Evolutionary conservation across 2,329 filamentous ascomycete genomes (phyloP), one percentile per base, ranked within the genome.

Genomic region (Ophiosphaerella narmari): DNA sequence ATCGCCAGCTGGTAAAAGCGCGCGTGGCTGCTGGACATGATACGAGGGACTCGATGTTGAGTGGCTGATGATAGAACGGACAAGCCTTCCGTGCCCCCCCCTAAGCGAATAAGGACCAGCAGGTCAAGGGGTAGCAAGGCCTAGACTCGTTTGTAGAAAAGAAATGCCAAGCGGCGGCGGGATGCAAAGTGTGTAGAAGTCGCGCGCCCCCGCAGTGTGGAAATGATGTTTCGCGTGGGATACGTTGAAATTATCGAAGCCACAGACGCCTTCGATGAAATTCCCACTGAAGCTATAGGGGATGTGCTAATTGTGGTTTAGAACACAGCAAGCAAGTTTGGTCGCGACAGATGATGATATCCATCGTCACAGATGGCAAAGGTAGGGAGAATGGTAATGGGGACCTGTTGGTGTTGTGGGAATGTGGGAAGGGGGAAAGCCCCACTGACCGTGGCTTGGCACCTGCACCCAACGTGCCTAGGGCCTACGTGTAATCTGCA

Each of bases 21-120:
- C 49, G 53, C 48, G 54, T 56, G 57, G 55, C 57, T 58, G 48
- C 13, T 16, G 24, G 34, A 40, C 34, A 33, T 38, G 39, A 61
- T 46, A 14, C 2, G 31, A 24, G 13, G 39, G 2, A 33, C 35
- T 23, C 50, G 45, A 48, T 52, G 45, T 52, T 55, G 52, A 56
- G 45, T 57, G 50, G 57, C 50, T 43, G 39, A 44, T 54, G 46
- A 39, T 14, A 14, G 33, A 18, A 38, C 26, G 36, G 21, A 39
- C 49, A 23, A 46, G 43, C 13, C 35, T 35, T 23, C 29, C 33
- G 39, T 16, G 8, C 13, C 16, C 16, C n/a, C 7, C 46, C 46
- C 50, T 46, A 54, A 35, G 16, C 18, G 13, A 43, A 24, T 26
- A 46, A 49, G 46, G 50, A 29, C 11, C 6, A 35, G 38, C 14